Percentiles rank a stretch among this genome's conserved stretches.
Conservation (phyloP, 1,284 basidiomycete genomes). For the Afroboletus lepidellus region DNA sequence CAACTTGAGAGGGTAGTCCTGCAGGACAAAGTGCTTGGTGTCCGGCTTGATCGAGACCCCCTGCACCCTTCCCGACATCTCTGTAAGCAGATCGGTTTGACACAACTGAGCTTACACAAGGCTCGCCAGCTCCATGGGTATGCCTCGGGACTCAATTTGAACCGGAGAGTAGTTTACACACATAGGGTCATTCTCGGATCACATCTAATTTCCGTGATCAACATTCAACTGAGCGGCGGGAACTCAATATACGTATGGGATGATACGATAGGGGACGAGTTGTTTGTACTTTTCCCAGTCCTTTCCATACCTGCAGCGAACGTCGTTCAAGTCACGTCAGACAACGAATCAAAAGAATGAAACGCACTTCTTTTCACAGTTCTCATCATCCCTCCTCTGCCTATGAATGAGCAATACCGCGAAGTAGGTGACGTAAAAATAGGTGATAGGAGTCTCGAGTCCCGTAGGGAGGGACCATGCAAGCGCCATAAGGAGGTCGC, state of each 20-base stretch:
- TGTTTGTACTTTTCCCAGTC: conserved; percentile 90
- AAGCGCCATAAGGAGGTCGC: conserved; percentile 87
- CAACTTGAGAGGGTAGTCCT: too few species aligned
- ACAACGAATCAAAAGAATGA: background rate
- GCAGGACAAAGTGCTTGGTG: too few species aligned
- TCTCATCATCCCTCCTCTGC: conserved; percentile 89
- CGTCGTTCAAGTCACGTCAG: background rate
- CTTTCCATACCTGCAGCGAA: conserved; percentile 61
- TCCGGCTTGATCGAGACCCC: too few species aligned
- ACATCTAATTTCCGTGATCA: background rate
- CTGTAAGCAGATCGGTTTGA: too few species aligned
- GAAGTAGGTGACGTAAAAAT: conserved; percentile 95
- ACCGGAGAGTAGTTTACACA: too few species aligned
- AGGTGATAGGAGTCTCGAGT: conserved; percentile 90
- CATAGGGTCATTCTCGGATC: background rate
- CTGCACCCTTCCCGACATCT: too few species aligned
- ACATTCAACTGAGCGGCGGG: background rate
- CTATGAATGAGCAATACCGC: conserved; percentile 88
- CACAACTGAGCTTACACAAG: too few species aligned
- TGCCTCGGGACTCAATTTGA: too few species aligned
- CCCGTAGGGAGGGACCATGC: conserved; percentile 95
- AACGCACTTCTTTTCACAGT: conserved; percentile 81
- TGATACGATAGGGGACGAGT: conserved; percentile 83
- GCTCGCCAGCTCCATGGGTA: too few species aligned
- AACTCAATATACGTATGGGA: conserved; percentile 78